These are phyloP conservation scores for Fusarium mexicanum DNA, from an alignment of 2,329 filamentous ascomycete genomes.

Conservation along the genomic window DNA sequence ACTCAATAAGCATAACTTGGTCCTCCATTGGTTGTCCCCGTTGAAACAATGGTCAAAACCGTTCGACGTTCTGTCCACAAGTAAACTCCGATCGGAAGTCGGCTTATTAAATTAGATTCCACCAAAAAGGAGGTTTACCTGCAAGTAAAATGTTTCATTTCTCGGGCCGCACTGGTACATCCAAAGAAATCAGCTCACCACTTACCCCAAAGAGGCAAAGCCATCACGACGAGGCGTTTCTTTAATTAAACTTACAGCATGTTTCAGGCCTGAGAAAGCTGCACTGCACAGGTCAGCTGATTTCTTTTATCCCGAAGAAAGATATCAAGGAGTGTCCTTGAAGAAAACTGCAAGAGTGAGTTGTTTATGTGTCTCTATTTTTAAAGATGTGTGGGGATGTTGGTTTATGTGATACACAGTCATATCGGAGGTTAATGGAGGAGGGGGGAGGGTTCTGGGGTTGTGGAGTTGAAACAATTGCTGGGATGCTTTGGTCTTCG, in stretches of 20 bases:
- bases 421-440: not conserved
- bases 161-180: slow-evolving; percentile 16
- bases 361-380: not conserved
- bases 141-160: slow-evolving; percentile 15
- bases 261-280: slow-evolving; percentile 18
- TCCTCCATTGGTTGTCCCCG: not conserved
- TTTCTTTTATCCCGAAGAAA: not conserved
- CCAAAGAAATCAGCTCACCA: not conserved
- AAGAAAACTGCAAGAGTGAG: not conserved
- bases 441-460: not conserved
- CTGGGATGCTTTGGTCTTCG: slow-evolving; percentile 10
- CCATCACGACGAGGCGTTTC: slow-evolving; percentile 9
- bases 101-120: not conserved
- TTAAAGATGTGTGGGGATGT: not conserved
- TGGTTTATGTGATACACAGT: not conserved
- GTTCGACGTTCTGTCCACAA: not conserved
- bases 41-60: not conserved
- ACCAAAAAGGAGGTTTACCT: slow-evolving; percentile 1
- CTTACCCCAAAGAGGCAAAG: not conserved
- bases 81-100: not conserved
- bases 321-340: slow-evolving; percentile 4
- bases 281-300: not conserved
- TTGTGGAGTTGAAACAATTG: slow-evolving; percentile 9
- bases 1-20: not conserved
- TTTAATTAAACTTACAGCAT: slow-evolving; percentile 18